Conservation (phyloP, 2,329 filamentous ascomycete species). For the Colletotrichum cuscutae region DNA sequence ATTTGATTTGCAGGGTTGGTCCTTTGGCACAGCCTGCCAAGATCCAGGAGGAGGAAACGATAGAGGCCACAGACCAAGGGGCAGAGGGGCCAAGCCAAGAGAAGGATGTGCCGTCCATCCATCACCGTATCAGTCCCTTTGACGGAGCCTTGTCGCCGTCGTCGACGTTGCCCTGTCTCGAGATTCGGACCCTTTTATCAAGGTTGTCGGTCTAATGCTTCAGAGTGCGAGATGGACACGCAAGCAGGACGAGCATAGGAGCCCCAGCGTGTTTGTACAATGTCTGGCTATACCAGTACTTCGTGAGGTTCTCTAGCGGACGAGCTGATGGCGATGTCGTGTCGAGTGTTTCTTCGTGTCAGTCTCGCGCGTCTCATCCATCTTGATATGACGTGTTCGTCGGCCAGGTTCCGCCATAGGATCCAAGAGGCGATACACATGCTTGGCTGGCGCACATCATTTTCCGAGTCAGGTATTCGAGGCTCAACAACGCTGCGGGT, state of each 20-base stretch:
- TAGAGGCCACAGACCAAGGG: slow-evolving; percentile 21
- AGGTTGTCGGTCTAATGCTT: not conserved
- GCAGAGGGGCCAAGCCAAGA: slow-evolving; percentile 19
- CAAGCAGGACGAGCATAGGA: not conserved
- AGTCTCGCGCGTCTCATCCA: not conserved
- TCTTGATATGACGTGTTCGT: slow-evolving; percentile 1
- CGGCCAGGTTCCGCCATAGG: slow-evolving; percentile 16
- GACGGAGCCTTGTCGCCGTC: not conserved
- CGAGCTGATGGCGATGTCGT: not conserved
- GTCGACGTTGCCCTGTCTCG: not conserved
- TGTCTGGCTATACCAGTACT: not conserved
- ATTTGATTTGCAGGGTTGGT: slow-evolving; percentile 22
- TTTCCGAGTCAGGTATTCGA: slow-evolving; percentile 27
- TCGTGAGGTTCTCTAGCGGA: too few species aligned
- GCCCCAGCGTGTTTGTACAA: not conserved
- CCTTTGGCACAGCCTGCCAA: slow-evolving; percentile 29
- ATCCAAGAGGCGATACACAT: not conserved
- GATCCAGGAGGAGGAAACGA: slow-evolving; percentile 9
- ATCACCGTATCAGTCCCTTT: not conserved
- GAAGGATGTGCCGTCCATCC: slow-evolving; percentile 16
- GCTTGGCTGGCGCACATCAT: slow-evolving; percentile 10
- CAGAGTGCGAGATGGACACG: not conserved
- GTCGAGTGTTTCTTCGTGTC: not conserved
- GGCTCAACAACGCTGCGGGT: slow-evolving; percentile 18
- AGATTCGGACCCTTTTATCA: not conserved